A percentile compares a stretch with the other conserved stretches of the same genome.
Evolutionary conservation across 1,139 yeast species (phyloP).

Genomic region (Geotrichum klebahnii): DNA sequence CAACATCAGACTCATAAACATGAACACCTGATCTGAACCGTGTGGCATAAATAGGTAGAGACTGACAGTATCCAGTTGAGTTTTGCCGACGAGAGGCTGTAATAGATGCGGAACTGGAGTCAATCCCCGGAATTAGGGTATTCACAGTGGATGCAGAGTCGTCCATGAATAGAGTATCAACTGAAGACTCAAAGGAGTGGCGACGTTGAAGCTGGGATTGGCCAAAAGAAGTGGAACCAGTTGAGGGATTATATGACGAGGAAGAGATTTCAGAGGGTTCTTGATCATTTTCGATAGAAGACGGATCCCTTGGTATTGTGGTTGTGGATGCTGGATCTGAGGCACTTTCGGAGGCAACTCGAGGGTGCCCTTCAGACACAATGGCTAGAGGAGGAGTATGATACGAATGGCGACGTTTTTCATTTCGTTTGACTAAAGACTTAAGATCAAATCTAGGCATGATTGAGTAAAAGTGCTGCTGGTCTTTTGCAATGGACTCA

Average conservation of each 20-base stretch:
- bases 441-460: slow-evolving; percentile 1
- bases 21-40: slow-evolving; percentile 20
- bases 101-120: neutral
- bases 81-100: neutral
- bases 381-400: neutral
- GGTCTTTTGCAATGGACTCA: neutral
- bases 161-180: slow-evolving; percentile 13
- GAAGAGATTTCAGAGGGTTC: too few species aligned
- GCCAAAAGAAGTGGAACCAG: neutral
- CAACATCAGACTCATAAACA: slow-evolving; percentile 21
- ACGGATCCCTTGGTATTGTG: too few species aligned
- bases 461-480: neutral
- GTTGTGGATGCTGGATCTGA: too few species aligned
- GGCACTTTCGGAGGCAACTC: neutral
- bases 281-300: too few species aligned
- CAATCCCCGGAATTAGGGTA: slow-evolving; percentile 14
- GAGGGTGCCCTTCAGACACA: neutral
- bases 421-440: neutral
- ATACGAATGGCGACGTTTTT: neutral
- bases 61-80: slow-evolving; percentile 2
- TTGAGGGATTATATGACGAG: neutral
- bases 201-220: neutral
- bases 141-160: slow-evolving; percentile 18
- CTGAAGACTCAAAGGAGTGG: slow-evolving; percentile 18
- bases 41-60: slow-evolving; percentile 20